Percentiles rank a stretch among this genome's conserved stretches.
These are phyloP conservation scores for Mycena kentingensis DNA, from an alignment of 768 basidiomycete species.

Conservation along the genomic window DNA sequence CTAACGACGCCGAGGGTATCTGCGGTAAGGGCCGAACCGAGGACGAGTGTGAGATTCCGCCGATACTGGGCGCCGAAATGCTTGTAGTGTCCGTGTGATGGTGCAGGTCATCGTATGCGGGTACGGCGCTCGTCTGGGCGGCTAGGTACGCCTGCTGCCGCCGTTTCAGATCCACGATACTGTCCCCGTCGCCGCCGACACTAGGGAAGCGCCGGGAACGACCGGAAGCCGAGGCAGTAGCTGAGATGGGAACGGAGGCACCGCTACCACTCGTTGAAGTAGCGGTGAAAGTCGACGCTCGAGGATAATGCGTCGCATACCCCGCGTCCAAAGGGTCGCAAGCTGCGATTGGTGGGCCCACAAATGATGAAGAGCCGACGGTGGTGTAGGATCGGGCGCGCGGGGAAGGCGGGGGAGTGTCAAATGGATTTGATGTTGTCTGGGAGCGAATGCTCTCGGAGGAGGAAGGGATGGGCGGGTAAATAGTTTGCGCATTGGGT, in stretches of 20 bases:
- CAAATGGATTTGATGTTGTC: conserved; percentile 3
- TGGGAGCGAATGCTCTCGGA: background rate
- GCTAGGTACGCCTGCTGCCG: conserved; percentile 12
- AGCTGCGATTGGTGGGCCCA: background rate
- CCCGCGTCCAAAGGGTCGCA: background rate
- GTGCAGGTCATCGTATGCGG: conserved; percentile 7
- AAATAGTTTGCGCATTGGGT: conserved; percentile 4
- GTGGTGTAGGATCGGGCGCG: conserved; percentile 4
- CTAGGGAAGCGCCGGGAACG: conserved; percentile 16
- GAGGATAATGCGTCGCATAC: background rate
- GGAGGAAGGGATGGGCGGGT: conserved; percentile 3
- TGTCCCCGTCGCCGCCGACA: conserved; percentile 15
- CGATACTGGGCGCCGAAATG: background rate
- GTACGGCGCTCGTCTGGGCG: background rate
- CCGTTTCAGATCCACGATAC: conserved; percentile 18
- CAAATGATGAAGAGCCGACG: conserved; percentile 3
- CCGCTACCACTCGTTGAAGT: background rate
- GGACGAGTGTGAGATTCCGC: conserved; percentile 7
- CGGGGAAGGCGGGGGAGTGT: conserved; percentile 17
- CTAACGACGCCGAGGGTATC: conserved; percentile 1
- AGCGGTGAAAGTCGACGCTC: background rate
- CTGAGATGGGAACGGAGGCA: background rate
- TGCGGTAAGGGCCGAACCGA: conserved; percentile 18
- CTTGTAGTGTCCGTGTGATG: conserved; percentile 1
- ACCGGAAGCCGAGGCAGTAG: conserved; percentile 13